Evolutionary conservation across 2,329 filamentous ascomycete genomes (phyloP), one percentile per base, ranked within the genome.

Genomic region (Scedosporium aurantiacum): DNA sequence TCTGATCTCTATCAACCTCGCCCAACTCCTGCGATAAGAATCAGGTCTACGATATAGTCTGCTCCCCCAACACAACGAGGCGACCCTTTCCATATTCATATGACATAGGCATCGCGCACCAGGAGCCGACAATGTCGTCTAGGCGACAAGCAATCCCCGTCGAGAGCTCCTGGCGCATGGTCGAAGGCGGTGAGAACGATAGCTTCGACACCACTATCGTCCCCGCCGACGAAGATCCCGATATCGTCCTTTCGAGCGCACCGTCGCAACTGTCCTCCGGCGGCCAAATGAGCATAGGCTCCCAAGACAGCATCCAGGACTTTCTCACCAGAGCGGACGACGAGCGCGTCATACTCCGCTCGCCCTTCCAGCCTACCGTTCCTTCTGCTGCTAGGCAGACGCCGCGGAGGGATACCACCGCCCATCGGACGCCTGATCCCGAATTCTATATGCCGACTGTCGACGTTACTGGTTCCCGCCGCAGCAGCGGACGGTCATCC

Each of bases 91-190:
- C 40, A 10, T 23, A 18, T 54, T 25, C 50, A 25, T 23, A 54
- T 54, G 50, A 54, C 18, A 27, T 54, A 54, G n/a, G 50, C 6
- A 21, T 43, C 18, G 58, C 58, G 27, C 55, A n/a, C 23, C 14
- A 40, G 21, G 23, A 43, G 41, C 41, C 16, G 23, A 32, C 58
- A 60, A 37, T 37, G 32, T 37, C 54, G 58, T 32, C 58, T 7
- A 54, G 47, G 25, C 47, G 58, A n/a, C 58, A 28, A n/a, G 45
- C 23, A 21, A 21, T 57, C 47, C 60, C 72, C 71, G 52, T 82
- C 50, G 79, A 82, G 64, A 77, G 78, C 65, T 84, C 82, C 21
- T 85, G 82, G 82, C 82, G 82, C 66, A 76, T 85, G 72, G 81
- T 85, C 12, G 82, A 85, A 62, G 81, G 79, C 61, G 73, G 77